Percentiles rank a stretch among this genome's conserved stretches.
phyloP scores from a whole-genome alignment of 2,329 filamentous ascomycete genomes.

The Bimuria novae-zelandiae region DNA sequence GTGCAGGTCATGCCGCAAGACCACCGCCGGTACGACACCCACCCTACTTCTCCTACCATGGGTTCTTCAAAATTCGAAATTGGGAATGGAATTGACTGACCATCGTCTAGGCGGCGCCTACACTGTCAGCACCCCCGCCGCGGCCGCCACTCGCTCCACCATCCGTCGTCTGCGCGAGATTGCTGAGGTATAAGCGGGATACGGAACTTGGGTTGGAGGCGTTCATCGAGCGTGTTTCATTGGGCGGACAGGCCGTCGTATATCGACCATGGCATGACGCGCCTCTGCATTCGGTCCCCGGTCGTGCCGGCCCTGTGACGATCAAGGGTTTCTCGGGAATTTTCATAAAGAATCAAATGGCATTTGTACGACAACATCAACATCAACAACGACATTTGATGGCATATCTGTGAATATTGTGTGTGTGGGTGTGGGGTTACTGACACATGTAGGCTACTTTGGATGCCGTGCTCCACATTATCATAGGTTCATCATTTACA shows the following conservation, averaged over 20 bases:
- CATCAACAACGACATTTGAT: too few species aligned
- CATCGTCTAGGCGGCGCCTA: slow-evolving; percentile 78
- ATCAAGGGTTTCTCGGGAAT: slow-evolving; percentile 40
- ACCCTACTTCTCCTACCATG: not conserved
- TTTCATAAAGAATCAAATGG: slow-evolving; percentile 41
- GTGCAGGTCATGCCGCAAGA: slow-evolving; percentile 95
- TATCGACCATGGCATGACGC: slow-evolving; percentile 30
- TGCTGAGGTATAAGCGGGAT: slow-evolving; percentile 77
- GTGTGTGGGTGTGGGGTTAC: too few species aligned
- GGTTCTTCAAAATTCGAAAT: not conserved
- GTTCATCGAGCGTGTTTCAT: slow-evolving; percentile 44
- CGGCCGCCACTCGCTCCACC: slow-evolving; percentile 92
- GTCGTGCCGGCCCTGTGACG: slow-evolving; percentile 42
- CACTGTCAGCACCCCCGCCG: slow-evolving; percentile 90
- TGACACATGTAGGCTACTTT: too few species aligned
- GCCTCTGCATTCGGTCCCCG: slow-evolving; percentile 38
- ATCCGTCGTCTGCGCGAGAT: slow-evolving; percentile 97
- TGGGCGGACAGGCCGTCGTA: slow-evolving; percentile 33
- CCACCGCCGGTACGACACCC: slow-evolving; percentile 65
- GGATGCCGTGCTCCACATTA: not conserved
- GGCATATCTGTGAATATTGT: too few species aligned
- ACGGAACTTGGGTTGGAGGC: slow-evolving; percentile 35
- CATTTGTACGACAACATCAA: slow-evolving; percentile 39
- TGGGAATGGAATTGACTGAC: too few species aligned
- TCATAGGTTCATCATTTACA: too few species aligned